A percentile compares a stretch with the other conserved stretches of the same genome.
These are phyloP conservation scores for Mallotus repandus DNA, from an alignment of 441 rosid species.

Conservation along the genomic window DNA sequence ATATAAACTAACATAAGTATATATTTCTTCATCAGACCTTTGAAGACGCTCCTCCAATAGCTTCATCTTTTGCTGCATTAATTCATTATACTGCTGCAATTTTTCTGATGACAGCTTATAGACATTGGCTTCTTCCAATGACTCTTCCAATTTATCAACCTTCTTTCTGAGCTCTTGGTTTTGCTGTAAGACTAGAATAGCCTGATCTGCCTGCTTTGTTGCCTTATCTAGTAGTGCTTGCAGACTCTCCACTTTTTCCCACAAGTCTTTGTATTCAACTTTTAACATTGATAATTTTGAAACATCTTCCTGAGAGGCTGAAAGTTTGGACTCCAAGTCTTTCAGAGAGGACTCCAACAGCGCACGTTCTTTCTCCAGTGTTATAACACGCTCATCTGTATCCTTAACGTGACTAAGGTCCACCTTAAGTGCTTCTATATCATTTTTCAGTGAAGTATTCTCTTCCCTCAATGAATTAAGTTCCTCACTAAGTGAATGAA, in stretches of 20 bases:
- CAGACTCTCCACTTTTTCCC: constrained; percentile 69
- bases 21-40: constrained; percentile 85
- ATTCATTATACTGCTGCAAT: constrained; percentile 71
- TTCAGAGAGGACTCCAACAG: constrained; percentile 63
- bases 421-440: constrained; percentile 57
- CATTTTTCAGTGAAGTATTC: constrained; percentile 63
- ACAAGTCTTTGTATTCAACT: constrained; percentile 68
- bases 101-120: constrained; percentile 80
- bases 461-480: constrained; percentile 60
- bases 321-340: constrained; percentile 69
- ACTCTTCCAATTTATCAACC: constrained; percentile 82
- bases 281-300: constrained; percentile 60
- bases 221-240: constrained; percentile 69
- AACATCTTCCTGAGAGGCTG: constrained; percentile 66
- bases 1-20: constrained; percentile 67
- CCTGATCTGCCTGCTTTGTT: constrained; percentile 87
- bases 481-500: constrained; percentile 56
- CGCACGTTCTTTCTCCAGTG: constrained; percentile 63
- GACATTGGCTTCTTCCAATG: constrained; percentile 69
- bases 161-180: constrained; percentile 76
- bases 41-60: constrained; percentile 81
- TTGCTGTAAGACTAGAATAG: constrained; percentile 72
- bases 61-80: constrained; percentile 79
- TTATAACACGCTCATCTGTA: constrained; percentile 60
- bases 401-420: constrained; percentile 51